Conservation (phyloP, 192 early-diverging fungal species). For the Backusella luteola region DNA sequence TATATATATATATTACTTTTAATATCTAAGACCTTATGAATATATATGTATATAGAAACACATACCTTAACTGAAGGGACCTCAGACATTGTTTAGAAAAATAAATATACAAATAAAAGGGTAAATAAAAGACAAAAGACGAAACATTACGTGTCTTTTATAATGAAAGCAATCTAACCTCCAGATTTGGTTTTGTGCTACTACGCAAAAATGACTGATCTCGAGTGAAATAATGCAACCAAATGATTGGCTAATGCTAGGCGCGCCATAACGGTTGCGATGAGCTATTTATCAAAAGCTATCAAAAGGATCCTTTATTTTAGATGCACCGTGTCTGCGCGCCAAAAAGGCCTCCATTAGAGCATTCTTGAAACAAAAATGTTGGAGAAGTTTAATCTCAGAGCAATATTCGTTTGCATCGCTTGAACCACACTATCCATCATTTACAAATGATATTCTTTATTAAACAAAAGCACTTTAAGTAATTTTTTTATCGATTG, state of each 20-base stretch:
- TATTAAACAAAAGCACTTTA: too few species aligned
- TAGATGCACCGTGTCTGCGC: neutral
- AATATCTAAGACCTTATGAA: neutral
- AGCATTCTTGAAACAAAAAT: neutral
- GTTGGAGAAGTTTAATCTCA: neutral
- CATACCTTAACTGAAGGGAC: conserved; percentile 13
- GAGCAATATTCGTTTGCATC: neutral
- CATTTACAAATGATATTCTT: too few species aligned
- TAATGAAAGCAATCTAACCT: neutral
- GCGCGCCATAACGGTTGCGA: neutral
- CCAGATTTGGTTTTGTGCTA: neutral
- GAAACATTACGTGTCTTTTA: neutral
- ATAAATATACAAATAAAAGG: neutral
- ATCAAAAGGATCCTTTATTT: neutral
- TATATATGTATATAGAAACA: neutral
- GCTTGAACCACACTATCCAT: too few species aligned
- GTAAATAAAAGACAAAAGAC: neutral
- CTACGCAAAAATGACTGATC: neutral
- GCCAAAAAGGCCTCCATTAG: neutral
- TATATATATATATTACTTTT: too few species aligned
- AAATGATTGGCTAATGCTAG: neutral
- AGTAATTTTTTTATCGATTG: neutral
- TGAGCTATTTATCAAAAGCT: too few species aligned
- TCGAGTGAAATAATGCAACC: neutral
- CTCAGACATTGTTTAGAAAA: neutral